A percentile compares a stretch with the other conserved stretches of the same genome.
phyloP scores from a whole-genome alignment of 192 early-diverging fungal species.

The Podila epicladia region DNA sequence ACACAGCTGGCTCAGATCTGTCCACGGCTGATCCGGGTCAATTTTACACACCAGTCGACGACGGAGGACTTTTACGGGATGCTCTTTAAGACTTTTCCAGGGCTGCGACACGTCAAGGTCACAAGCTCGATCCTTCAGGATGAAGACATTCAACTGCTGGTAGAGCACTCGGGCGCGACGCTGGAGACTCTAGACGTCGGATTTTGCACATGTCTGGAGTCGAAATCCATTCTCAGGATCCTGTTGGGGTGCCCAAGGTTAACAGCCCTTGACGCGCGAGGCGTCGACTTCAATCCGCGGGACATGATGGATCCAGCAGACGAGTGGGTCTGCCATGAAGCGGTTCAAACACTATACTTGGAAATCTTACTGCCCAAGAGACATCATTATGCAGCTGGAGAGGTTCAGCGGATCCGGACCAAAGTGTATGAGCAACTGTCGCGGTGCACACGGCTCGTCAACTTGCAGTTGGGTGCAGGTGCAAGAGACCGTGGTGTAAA shows the following conservation, averaged over 20 bases:
- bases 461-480: conserved; percentile 17
- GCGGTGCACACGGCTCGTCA: conserved; percentile 3
- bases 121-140: conserved; percentile 6
- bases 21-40: conserved; percentile 9
- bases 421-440: conserved; percentile 23
- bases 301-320: conserved; percentile 37
- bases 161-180: conserved; percentile 4
- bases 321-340: conserved; percentile 15
- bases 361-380: conserved; percentile 31
- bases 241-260: conserved; percentile 12
- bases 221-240: conserved; percentile 17
- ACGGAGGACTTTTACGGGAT: conserved; percentile 19
- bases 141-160: conserved; percentile 11
- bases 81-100: conserved; percentile 13
- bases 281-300: conserved; percentile 38
- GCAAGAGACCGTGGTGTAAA: conserved; percentile 33
- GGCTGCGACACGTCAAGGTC: conserved; percentile 7
- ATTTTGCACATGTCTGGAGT: conserved; percentile 13
- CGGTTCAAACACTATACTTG: conserved; percentile 7
- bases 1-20: not conserved
- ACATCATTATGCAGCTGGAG: conserved; percentile 17
- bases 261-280: conserved; percentile 13
- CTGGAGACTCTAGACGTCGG: conserved; percentile 20
- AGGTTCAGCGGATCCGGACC: conserved; percentile 16
- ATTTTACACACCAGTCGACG: conserved; percentile 22